Base-by-base conservation (phyloP, 768 basidiomycete genomes). In the Tylopilus vinaceipallidus region DNA sequence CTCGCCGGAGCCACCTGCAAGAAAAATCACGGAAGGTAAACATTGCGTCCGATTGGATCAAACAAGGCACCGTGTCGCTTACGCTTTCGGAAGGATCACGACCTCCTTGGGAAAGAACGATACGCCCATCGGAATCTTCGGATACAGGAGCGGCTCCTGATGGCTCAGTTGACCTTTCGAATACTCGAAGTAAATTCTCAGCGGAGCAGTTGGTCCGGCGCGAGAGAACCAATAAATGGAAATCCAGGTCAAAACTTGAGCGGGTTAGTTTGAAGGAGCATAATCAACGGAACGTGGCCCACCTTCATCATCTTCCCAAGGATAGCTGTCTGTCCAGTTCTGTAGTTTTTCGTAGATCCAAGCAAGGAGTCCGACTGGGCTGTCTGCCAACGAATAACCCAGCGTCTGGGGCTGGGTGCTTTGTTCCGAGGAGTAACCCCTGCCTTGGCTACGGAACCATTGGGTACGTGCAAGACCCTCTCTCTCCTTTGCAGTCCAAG, bases 161-260 rank as follows among this genome's bases (percentile, higher is more conserved):
- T 0, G 0, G 11, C 9, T 26, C 13, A 19, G 12, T 41, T 35
- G 22, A 7, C 47, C 50, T 4, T 34, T 11, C 14, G 55, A 34
- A 12, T 29, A 53, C 57, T 85, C 84, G 56, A 77, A 83, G 61
- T 84, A 85, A 17, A 83, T 82, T 12, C 82, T 70, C 8, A 77
- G 19, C 0, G 83, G 77, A 0, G 83, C 80, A 2, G 80, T 72
- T 6, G 84, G 82, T 0, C 82, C 82, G 0, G 76, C 71, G 10
- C 76, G 74, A 7, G 81, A 83, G 64, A 84, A 82, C 70, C 73
- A 77, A 57, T 78, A 82, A 11, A 81, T 69, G 3, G 80, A 82
- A 19, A 81, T 61, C 81, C 82, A 85, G 0, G 79, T 81, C 26
- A 85, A 55, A 1, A 83, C 82, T 82, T 47, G 13, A 60, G 12